phyloP scores from a whole-genome alignment of 208 protist genomes.

The Leishmania major region DNA sequence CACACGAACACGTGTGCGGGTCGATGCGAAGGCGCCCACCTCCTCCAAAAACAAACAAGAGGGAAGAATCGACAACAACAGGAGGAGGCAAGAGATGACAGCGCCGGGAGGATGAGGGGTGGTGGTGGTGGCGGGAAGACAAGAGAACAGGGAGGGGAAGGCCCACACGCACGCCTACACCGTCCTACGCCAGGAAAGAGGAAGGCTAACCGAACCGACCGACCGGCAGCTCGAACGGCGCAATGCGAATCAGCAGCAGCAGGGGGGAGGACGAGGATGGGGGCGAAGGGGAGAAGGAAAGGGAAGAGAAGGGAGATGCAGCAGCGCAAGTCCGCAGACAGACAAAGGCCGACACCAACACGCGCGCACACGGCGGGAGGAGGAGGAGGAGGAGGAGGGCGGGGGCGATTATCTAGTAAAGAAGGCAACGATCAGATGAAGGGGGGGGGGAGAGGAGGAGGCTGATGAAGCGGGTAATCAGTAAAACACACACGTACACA shows the following conservation, averaged over 20 bases:
- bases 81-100: no score
- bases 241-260: background rate
- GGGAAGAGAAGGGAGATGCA: background rate
- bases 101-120: no score
- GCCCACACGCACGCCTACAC: background rate
- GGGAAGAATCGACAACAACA: background rate
- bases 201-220: no score
- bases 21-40: no score
- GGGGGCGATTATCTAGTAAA: background rate
- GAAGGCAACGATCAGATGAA: background rate
- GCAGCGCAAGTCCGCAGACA: background rate
- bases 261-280: background rate
- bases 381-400: background rate
- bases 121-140: no score
- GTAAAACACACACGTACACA: background rate
- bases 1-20: background rate
- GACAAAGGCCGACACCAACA: background rate
- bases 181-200: no score
- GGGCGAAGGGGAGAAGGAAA: background rate
- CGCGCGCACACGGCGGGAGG: background rate
- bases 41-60: background rate
- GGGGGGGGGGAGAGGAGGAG: background rate
- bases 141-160: background rate
- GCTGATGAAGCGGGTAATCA: background rate
- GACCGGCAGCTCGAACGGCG: background rate